Conservation (phyloP, 2,329 filamentous ascomycete genomes). For the Neospermospora avenae region DNA sequence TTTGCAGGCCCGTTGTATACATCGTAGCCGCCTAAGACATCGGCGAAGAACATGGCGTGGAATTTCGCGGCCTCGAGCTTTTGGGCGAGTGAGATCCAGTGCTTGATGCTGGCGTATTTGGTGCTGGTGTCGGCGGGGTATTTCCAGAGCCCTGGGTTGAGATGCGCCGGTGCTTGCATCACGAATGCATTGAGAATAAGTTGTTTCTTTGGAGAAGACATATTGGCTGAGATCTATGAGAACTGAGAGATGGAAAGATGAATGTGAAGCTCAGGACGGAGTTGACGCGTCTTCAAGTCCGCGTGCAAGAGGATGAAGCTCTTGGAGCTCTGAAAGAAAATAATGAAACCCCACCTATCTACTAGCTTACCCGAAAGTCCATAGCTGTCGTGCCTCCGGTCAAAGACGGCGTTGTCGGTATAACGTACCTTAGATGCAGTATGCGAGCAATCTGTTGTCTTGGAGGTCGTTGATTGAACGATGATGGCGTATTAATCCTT, state of each 20-base stretch:
- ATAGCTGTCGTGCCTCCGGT: neutral
- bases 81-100: conserved; percentile 60
- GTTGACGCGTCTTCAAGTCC: neutral
- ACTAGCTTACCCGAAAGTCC: neutral
- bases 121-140: conserved; percentile 63
- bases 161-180: conserved; percentile 48
- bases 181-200: conserved; percentile 50
- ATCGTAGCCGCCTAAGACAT: conserved; percentile 66
- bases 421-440: no score
- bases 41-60: conserved; percentile 65
- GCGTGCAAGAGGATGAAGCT: neutral
- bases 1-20: conserved; percentile 62
- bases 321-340: neutral
- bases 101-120: conserved; percentile 56
- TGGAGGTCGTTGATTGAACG: neutral
- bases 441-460: neutral
- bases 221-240: neutral
- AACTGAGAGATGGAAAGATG: neutral
- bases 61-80: conserved; percentile 60
- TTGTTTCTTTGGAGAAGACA: conserved; percentile 37
- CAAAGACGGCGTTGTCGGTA: neutral
- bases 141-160: conserved; percentile 57
- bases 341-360: neutral
- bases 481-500: conserved; percentile 5
- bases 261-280: neutral